Evolutionary conservation across 202 grass and related monocot species (phyloP).

Genomic region (Cymbopogon flexuosus): DNA sequence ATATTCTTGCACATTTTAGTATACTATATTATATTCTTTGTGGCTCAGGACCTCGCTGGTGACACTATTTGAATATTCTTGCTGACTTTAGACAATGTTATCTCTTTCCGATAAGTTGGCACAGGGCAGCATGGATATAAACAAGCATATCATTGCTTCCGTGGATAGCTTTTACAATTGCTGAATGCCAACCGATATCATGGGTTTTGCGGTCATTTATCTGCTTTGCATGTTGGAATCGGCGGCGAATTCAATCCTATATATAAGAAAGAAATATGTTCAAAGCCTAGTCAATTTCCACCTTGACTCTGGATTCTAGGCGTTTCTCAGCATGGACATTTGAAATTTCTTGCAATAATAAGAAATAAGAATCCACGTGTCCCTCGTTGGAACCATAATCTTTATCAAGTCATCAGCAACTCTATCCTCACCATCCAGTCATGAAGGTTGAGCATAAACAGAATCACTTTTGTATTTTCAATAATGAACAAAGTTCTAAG

Average conservation of each 20-base stretch:
- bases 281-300: background rate
- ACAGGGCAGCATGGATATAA: background rate
- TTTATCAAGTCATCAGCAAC: background rate
- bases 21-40: background rate
- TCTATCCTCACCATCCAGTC: background rate
- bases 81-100: background rate
- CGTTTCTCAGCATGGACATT: background rate
- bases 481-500: background rate
- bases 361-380: background rate
- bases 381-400: background rate
- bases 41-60: background rate
- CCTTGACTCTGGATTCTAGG: background rate
- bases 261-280: too few species aligned
- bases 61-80: background rate
- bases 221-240: background rate
- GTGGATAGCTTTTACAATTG: conserved; percentile 23
- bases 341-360: too few species aligned
- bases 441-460: background rate
- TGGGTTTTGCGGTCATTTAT: background rate
- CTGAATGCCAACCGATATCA: background rate
- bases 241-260: too few species aligned
- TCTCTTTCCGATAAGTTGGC: conserved; percentile 7
- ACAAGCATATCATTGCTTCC: background rate
- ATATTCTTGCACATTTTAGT: background rate
- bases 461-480: background rate